A percentile compares a stretch with the other conserved stretches of the same genome.
Evolutionary conservation across 306 rosid species (phyloP).

Genomic region (Canavalia ensiformis): DNA sequence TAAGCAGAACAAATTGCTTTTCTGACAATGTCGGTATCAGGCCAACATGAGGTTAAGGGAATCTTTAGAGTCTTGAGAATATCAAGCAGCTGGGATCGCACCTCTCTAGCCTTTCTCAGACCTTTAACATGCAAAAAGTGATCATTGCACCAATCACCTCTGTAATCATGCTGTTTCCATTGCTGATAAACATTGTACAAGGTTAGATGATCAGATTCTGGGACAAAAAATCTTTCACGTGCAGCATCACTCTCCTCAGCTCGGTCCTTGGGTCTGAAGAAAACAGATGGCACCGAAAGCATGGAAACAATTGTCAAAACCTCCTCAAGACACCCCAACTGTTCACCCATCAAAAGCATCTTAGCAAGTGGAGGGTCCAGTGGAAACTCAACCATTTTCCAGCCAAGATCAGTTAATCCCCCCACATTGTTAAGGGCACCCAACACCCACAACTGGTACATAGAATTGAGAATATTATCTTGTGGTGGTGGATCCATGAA

Average conservation of each 20-base stretch:
- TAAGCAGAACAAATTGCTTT: conserved; percentile 96
- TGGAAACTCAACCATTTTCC: conserved; percentile 99
- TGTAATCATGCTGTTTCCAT: conserved; percentile 94
- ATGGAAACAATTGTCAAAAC: conserved; percentile 93
- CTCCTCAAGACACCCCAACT: conserved; percentile 83
- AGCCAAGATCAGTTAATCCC: conserved; percentile 86
- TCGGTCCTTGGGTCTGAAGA: conserved; percentile 95
- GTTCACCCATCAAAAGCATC: conserved; percentile 94
- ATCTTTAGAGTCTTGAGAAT: conserved; percentile 88
- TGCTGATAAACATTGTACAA: conserved; percentile 93
- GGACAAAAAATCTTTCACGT: conserved; percentile 87
- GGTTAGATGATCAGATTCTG: conserved; percentile 95
- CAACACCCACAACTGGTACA: conserved; percentile 99
- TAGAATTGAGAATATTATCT: conserved; percentile 95
- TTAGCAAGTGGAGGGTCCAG: conserved; percentile 98
- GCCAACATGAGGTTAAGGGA: conserved; percentile 78
- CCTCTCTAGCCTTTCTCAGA: conserved; percentile 92
- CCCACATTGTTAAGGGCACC: conserved; percentile 98
- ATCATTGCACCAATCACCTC: conserved; percentile 99
- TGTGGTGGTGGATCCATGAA: conserved; percentile 99
- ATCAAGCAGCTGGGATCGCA: conserved; percentile 91
- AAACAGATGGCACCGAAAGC: conserved; percentile 98
- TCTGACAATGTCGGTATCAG: conserved; percentile 87
- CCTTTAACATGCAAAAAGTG: conserved; percentile 95
- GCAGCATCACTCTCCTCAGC: conserved; percentile 99